Evolutionary conservation across 2,329 filamentous ascomycete species (phyloP).

Genomic region (Arthrobotrys pseudoclavata): DNA sequence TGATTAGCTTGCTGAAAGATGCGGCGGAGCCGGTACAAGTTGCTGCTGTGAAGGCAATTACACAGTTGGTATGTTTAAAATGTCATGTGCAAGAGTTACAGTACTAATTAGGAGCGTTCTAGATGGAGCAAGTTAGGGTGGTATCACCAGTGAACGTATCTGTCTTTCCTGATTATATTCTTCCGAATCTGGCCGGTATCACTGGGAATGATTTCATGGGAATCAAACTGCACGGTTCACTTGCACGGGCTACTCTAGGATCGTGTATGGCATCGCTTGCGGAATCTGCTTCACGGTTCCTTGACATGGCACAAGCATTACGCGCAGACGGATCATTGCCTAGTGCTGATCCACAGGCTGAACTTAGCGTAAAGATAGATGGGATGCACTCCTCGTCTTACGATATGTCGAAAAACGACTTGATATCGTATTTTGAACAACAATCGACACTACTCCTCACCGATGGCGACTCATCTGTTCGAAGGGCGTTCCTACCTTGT

Average conservation of each 20-base stretch:
- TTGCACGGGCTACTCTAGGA: conserved; percentile 91
- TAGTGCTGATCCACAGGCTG: conserved; percentile 81
- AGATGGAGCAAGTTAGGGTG: conserved; percentile 84
- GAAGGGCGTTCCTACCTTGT: conserved; percentile 89
- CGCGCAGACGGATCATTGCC: conserved; percentile 85
- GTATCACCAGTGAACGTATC: conserved; percentile 83
- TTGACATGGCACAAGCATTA: conserved; percentile 91
- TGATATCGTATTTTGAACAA: conserved; percentile 85
- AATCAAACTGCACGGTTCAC: conserved; percentile 65
- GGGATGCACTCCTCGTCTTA: conserved; percentile 70
- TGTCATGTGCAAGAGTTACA: not conserved
- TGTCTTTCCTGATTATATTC: conserved; percentile 77
- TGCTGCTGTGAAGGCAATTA: conserved; percentile 85
- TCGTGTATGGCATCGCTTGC: conserved; percentile 91
- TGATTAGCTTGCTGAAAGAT: conserved; percentile 86
- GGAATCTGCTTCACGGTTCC: conserved; percentile 83
- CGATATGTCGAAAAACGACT: conserved; percentile 73
- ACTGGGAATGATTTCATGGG: conserved; percentile 68
- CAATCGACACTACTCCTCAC: conserved; percentile 93
- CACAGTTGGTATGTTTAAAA: conserved; percentile 74
- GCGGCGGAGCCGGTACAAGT: conserved; percentile 86
- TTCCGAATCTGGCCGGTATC: conserved; percentile 69
- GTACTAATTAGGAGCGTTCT: conserved; percentile 37
- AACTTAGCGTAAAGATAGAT: conserved; percentile 88
- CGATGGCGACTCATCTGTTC: conserved; percentile 85